Percentiles rank a stretch among this genome's conserved stretches.
Evolutionary conservation across 1,139 yeast genomes (phyloP).

Genomic region (Debaryomyces robertsiae): DNA sequence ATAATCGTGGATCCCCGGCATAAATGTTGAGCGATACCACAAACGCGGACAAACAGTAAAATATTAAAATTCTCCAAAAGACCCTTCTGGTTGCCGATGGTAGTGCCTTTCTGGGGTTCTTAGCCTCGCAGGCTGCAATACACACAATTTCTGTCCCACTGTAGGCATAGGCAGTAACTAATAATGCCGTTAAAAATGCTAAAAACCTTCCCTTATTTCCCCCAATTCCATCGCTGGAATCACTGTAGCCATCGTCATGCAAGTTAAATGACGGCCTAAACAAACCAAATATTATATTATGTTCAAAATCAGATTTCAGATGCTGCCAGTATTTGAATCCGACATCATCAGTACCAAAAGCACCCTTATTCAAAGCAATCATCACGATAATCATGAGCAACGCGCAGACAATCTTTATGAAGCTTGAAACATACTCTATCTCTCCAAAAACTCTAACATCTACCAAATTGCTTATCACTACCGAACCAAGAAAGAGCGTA

Average conservation of each 20-base stretch:
- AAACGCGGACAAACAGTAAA: conserved; percentile 72
- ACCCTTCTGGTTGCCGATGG: conserved; percentile 79
- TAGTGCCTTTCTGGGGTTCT: conserved; percentile 75
- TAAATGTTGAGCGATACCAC: conserved; percentile 71
- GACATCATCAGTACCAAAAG: conserved; percentile 47
- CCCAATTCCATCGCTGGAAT: conserved; percentile 51
- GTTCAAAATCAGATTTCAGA: conserved; percentile 49
- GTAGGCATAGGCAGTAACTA: conserved; percentile 71
- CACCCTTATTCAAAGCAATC: conserved; percentile 60
- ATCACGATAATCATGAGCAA: conserved; percentile 61
- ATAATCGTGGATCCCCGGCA: conserved; percentile 72
- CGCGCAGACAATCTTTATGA: conserved; percentile 59
- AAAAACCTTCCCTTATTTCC: conserved; percentile 68
- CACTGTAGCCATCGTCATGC: conserved; percentile 51
- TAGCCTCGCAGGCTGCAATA: conserved; percentile 84
- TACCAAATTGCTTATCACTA: conserved; percentile 56
- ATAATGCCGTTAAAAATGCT: conserved; percentile 63
- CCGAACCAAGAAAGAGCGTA: conserved; percentile 54
- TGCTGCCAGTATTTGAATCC: conserved; percentile 73
- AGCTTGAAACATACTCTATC: conserved; percentile 64
- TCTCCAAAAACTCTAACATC: conserved; percentile 78
- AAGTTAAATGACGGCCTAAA: conserved; percentile 72
- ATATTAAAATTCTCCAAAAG: conserved; percentile 68
- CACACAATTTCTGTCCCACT: conserved; percentile 83
- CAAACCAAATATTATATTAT: conserved; percentile 62